Evolutionary conservation across 2,329 filamentous ascomycete species (phyloP).

Genomic region (Ascochyta fabae): DNA sequence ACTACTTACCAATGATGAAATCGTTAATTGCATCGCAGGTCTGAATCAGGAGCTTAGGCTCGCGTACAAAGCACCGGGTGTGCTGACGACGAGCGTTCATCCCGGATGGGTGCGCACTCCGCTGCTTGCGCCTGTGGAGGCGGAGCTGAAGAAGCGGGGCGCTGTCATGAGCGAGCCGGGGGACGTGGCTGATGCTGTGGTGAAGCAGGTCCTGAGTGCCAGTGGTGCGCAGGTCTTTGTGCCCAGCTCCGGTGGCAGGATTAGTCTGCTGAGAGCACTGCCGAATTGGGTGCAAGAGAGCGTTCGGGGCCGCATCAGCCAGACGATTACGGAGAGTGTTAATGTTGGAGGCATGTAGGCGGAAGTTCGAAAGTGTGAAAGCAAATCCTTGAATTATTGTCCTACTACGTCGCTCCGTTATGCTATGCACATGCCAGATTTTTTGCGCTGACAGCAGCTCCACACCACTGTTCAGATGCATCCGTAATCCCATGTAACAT

Average conservation of each 20-base stretch:
- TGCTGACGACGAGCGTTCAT: conserved; percentile 53
- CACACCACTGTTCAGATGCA: conserved; percentile 5
- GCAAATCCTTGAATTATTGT: neutral
- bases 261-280: conserved; percentile 50
- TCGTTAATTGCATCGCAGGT: conserved; percentile 2
- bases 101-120: conserved; percentile 53
- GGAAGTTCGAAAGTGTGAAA: neutral
- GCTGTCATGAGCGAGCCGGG: conserved; percentile 47
- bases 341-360: conserved; percentile 3
- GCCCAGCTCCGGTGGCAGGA: conserved; percentile 28
- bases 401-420: conserved; percentile 4
- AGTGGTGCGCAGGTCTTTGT: conserved; percentile 52
- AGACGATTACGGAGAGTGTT: conserved; percentile 22
- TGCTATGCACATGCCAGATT: conserved; percentile 7
- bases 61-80: conserved; percentile 48
- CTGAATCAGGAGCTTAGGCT: conserved; percentile 51
- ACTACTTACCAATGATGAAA: too few species aligned
- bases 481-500: neutral
- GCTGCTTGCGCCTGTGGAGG: conserved; percentile 43
- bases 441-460: neutral
- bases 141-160: conserved; percentile 41
- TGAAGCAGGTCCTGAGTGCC: conserved; percentile 50
- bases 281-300: conserved; percentile 58
- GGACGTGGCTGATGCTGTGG: conserved; percentile 50
- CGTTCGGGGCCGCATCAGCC: conserved; percentile 29